Percentiles rank a stretch among this genome's conserved stretches.
Conservation (phyloP, 768 basidiomycete genomes). For the Naganishia randhawae region DNA sequence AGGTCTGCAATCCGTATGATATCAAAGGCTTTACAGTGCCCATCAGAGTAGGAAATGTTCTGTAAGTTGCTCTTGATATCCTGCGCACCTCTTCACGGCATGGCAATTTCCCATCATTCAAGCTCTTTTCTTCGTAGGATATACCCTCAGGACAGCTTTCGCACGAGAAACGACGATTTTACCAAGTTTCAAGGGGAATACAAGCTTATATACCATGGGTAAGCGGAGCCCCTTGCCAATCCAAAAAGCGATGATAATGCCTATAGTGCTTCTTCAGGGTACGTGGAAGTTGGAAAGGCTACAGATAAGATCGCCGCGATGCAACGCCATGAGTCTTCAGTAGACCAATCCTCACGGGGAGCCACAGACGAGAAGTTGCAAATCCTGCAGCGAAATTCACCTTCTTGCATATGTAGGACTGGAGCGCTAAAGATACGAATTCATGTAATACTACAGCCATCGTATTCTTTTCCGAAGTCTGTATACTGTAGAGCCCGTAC, state of each 20-base stretch:
- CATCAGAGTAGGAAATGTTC: background rate
- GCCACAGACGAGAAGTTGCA: background rate
- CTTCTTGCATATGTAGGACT: too few relatives aligned
- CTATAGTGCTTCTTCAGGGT: background rate
- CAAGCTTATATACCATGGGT: constrained; percentile 16
- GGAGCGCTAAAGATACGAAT: too few relatives aligned
- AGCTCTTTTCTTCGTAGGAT: background rate
- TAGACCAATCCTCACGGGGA: background rate
- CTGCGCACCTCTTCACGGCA: background rate
- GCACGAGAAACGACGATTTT: background rate
- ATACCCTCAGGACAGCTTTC: constrained; percentile 2
- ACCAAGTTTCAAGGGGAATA: constrained; percentile 1
- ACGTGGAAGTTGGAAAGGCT: constrained; percentile 17
- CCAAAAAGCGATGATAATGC: background rate
- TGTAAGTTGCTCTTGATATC: background rate
- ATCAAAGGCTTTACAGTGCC: background rate
- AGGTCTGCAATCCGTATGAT: constrained; percentile 34
- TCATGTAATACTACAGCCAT: too few relatives aligned
- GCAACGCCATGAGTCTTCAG: background rate
- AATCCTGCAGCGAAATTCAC: too few relatives aligned
- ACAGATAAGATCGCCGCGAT: background rate
- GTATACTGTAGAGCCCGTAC: background rate
- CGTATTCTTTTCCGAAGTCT: too few relatives aligned
- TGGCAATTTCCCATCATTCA: background rate
- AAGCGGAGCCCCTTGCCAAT: background rate